Conservation (phyloP, 129 eudicot species). For the Flaveria ramosissima region DNA sequence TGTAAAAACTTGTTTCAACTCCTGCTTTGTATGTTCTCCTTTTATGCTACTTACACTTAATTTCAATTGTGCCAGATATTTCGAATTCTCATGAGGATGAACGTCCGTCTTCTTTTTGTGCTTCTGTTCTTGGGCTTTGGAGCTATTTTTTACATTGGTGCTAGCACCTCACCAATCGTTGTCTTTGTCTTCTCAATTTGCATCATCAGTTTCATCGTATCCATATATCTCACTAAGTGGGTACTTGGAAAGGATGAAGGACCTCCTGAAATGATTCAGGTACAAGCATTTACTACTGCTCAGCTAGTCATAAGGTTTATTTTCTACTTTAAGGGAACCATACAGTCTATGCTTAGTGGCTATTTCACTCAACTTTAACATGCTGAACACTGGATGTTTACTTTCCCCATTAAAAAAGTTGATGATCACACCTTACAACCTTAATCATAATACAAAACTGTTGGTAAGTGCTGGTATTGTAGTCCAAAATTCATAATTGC, state of each 20-base stretch:
- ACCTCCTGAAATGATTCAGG: constrained; percentile 96
- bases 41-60: constrained; percentile 9
- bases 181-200: constrained; percentile 87
- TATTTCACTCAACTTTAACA: constrained; percentile 5
- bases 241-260: constrained; percentile 96
- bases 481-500: neutral
- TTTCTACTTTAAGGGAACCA: constrained; percentile 1
- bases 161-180: constrained; percentile 80
- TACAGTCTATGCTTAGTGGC: constrained; percentile 8
- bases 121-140: constrained; percentile 71
- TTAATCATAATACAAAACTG: neutral
- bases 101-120: constrained; percentile 72
- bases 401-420: constrained; percentile 1
- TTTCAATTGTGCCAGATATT: constrained; percentile 56
- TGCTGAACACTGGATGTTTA: neutral
- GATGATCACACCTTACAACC: constrained; percentile 2
- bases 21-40: neutral
- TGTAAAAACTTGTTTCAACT: neutral
- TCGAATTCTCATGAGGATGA: constrained; percentile 75
- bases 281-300: constrained; percentile 25
- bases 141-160: constrained; percentile 83
- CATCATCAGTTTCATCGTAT: constrained; percentile 72
- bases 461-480: neutral
- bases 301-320: neutral
- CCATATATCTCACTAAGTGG: constrained; percentile 87